phyloP scores from a whole-genome alignment of 768 basidiomycete genomes.

The Daedalea quercina region DNA sequence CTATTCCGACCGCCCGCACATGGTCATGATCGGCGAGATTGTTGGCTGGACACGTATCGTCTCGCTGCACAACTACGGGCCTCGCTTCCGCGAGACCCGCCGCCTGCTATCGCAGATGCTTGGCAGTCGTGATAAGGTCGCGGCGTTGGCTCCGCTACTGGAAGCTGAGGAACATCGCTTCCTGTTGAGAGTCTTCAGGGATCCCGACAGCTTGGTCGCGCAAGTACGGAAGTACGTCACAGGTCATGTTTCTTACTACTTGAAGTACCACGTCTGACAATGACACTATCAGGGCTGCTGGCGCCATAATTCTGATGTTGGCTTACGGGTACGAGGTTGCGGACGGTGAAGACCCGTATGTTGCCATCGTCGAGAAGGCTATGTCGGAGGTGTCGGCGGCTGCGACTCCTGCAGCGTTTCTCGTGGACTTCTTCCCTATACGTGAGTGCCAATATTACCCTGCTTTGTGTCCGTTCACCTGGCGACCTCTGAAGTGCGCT shows the following conservation, averaged over 20 bases:
- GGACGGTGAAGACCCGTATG: conserved; percentile 29
- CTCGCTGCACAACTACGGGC: conserved; percentile 17
- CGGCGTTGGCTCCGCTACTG: conserved; percentile 22
- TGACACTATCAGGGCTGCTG: conserved; percentile 13
- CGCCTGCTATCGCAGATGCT: conserved; percentile 17
- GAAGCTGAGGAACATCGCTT: conserved; percentile 25
- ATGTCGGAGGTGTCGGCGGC: conserved; percentile 18
- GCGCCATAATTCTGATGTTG: conserved; percentile 23
- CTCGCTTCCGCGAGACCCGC: conserved; percentile 20
- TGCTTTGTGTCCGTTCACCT: neutral
- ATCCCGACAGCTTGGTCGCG: conserved; percentile 17
- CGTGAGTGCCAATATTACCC: conserved; percentile 9
- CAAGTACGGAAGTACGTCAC: conserved; percentile 26
- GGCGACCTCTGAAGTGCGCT: conserved; percentile 19
- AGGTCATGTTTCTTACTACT: neutral
- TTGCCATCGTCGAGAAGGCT: conserved; percentile 28
- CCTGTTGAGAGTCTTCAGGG: conserved; percentile 21
- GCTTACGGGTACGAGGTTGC: conserved; percentile 22
- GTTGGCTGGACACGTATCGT: conserved; percentile 20
- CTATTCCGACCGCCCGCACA: conserved; percentile 23
- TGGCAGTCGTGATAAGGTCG: conserved; percentile 18
- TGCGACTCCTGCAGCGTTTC: conserved; percentile 23
- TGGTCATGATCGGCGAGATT: conserved; percentile 22
- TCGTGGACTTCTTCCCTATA: conserved; percentile 25
- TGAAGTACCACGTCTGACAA: neutral